Conservation (phyloP, 352 stramenopile genomes). For the Phytophthora megakarya region DNA sequence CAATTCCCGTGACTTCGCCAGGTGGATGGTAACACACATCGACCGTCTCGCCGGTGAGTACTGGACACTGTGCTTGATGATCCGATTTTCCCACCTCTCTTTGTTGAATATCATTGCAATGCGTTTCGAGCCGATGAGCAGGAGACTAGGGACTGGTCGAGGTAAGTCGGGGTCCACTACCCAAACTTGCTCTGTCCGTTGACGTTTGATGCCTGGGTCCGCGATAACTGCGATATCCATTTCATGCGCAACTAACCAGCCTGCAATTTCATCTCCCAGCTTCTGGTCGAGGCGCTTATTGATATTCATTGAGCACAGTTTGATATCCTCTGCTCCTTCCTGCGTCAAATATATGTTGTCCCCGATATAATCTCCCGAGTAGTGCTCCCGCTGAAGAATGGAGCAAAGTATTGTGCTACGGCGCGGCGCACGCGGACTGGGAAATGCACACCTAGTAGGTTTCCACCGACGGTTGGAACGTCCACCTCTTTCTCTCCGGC, state of each 20-base stretch:
- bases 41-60: background rate
- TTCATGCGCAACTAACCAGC: slow-evolving; percentile 1
- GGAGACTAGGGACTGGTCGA: background rate
- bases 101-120: background rate
- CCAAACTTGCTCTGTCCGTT: slow-evolving; percentile 5
- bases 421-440: background rate
- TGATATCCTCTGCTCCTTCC: background rate
- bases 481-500: background rate
- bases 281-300: background rate
- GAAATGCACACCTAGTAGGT: background rate
- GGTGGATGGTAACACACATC: background rate
- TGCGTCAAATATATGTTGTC: background rate
- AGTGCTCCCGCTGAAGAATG: slow-evolving; percentile 7
- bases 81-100: background rate
- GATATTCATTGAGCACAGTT: slow-evolving; percentile 6
- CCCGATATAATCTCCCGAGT: slow-evolving; percentile 11
- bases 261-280: background rate
- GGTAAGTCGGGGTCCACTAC: background rate
- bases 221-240: background rate
- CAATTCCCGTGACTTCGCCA: background rate
- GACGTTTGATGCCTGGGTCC: background rate
- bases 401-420: background rate
- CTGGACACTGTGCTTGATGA: background rate
- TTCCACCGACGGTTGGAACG: background rate
- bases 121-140: background rate